These are phyloP conservation scores for Salix purpurea DNA, from an alignment of 345 rosid genomes.

Conservation along the genomic window DNA sequence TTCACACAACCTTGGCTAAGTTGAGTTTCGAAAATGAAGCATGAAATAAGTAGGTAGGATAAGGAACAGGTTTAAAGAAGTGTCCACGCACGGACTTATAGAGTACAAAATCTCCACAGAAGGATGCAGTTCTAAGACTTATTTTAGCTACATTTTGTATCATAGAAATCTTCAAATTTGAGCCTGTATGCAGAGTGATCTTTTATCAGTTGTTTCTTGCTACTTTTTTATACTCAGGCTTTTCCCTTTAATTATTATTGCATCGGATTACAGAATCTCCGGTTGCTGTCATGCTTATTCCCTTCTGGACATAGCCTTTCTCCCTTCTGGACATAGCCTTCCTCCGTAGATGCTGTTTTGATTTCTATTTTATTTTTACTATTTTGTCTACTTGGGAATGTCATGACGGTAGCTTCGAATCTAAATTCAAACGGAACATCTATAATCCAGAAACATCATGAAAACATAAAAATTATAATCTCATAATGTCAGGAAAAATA, in stretches of 20 bases:
- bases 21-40: neutral
- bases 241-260: neutral
- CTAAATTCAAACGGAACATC: neutral
- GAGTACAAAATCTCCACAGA: neutral
- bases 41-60: neutral
- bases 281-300: neutral
- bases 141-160: neutral
- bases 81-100: neutral
- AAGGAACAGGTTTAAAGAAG: neutral
- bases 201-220: neutral
- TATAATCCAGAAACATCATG: neutral
- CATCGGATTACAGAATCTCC: neutral
- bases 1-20: too few species aligned
- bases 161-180: neutral
- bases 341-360: neutral
- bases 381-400: neutral
- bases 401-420: neutral
- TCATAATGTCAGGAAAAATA: neutral
- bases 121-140: neutral
- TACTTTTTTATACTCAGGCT: neutral
- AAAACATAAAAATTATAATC: too few species aligned
- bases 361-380: neutral
- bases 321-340: neutral
- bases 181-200: neutral
- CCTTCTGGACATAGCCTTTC: neutral